Evolutionary conservation across 306 rosid genomes (phyloP), one percentile per base, ranked within the genome.

Genomic region (Medicago arabica): DNA sequence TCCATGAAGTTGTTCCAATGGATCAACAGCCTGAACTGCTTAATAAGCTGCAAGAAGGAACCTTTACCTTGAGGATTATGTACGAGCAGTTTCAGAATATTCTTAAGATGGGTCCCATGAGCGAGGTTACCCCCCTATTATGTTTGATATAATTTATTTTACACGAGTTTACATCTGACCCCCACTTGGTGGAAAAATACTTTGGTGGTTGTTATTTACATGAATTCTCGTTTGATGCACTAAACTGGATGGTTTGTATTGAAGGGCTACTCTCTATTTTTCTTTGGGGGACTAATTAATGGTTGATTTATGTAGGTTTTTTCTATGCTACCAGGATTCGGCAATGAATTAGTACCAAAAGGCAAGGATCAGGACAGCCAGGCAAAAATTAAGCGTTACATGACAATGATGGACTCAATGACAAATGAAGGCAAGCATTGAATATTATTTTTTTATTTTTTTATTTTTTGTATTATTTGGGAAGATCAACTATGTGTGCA

Each of bases 381-480:
- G 69, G 86, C 96, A 0, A 94, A 94, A 83, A 80, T 94, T 65
- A 91, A 94, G 86, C 90, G 95, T 10, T 89, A 91, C 91, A 91
- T 94, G 96, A 91, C 97, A 49, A 94, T 94, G 94, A 94, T 94
- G 98, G 98, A 94, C 78, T 91, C 98, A 0, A 93, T 93, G 98
- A 91, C 98, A n/a, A 81, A 89, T n/a, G 92, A 91, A 89, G 96
- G 97, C 71, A 78, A 81, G 87, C 68, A 41, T 76, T 47, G 17
- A 69, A 80, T 9, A 10, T 39, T 9, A 10, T 12, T n/a, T 44
- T 21, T 51, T 41, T 23, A 1, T 9, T 10, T 44, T 6, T 2
- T 50, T n/a, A 6, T 19, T 14, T 49, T 23, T 34, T 21, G 50
- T 55, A n/a, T 51, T 38, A 14, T 74, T 47, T 64, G 8, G 23